Conservation (phyloP, 352 stramenopile genomes). For the Phytophthora crassamura region DNA sequence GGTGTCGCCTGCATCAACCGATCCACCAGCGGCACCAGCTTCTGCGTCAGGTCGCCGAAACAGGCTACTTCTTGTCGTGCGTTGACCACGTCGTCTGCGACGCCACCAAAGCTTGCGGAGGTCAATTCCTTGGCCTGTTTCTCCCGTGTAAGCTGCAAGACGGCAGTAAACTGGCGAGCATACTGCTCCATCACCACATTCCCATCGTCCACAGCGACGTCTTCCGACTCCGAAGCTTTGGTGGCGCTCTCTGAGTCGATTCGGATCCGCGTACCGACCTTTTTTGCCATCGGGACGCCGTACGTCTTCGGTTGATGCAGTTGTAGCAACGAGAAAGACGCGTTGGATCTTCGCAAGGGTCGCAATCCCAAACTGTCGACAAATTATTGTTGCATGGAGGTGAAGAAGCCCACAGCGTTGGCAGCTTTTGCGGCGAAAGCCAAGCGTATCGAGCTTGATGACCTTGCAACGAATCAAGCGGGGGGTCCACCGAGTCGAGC, state of each 20-base stretch:
- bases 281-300: conserved; percentile 17
- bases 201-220: neutral
- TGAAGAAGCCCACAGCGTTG: conserved; percentile 22
- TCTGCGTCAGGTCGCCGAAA: conserved; percentile 52
- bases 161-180: conserved; percentile 49
- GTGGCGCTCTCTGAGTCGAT: conserved; percentile 9
- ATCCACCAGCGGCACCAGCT: conserved; percentile 44
- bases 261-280: conserved; percentile 7
- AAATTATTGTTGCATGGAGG: neutral
- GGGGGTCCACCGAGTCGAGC: neutral
- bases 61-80: conserved; percentile 41
- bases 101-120: conserved; percentile 3
- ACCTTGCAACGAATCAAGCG: conserved; percentile 1
- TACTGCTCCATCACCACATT: conserved; percentile 59
- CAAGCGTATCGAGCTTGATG: conserved; percentile 9
- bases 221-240: conserved; percentile 9
- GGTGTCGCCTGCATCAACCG: conserved; percentile 35
- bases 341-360: conserved; percentile 14
- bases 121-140: conserved; percentile 26
- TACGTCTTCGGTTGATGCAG: neutral
- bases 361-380: neutral
- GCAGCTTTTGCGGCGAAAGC: conserved; percentile 23
- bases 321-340: neutral
- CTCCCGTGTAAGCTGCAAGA: conserved; percentile 50
- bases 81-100: conserved; percentile 16